Conservation (phyloP, 83 land plant genomes). For the Thuja plicata region DNA sequence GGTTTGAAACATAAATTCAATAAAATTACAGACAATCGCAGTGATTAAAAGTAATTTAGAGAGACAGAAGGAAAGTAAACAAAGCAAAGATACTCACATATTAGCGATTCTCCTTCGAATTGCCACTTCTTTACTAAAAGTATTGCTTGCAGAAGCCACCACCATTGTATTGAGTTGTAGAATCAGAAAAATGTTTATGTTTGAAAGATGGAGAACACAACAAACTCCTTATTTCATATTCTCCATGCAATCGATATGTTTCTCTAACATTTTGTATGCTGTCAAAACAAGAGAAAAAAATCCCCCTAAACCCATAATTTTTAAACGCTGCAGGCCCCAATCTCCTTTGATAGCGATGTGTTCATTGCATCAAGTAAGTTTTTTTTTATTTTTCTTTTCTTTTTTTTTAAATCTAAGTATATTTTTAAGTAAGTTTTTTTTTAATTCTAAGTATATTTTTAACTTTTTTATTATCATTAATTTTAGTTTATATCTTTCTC, state of each 20-base stretch:
- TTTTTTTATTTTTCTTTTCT: too few relatives aligned
- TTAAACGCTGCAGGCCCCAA: too few relatives aligned
- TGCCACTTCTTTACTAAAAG: not conserved
- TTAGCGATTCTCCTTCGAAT: not conserved
- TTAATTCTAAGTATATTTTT: too few relatives aligned
- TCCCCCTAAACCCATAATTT: too few relatives aligned
- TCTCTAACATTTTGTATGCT: not conserved
- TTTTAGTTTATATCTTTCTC: too few relatives aligned
- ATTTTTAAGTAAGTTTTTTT: too few relatives aligned
- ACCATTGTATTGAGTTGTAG: not conserved
- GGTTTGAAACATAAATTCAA: not conserved
- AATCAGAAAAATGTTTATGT: not conserved
- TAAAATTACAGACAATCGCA: not conserved
- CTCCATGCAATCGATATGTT: not conserved
- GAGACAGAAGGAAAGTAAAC: too few relatives aligned
- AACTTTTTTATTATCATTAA: too few relatives aligned
- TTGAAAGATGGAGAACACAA: not conserved
- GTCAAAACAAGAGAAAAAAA: not conserved
- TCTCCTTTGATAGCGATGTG: too few relatives aligned
- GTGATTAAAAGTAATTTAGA: not conserved
- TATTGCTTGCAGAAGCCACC: not conserved
- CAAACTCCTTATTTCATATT: not conserved
- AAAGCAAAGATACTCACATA: not conserved
- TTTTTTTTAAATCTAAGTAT: too few relatives aligned
- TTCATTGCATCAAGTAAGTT: too few relatives aligned